These are phyloP conservation scores for Dentiscutata heterogama DNA, from an alignment of 371 early-diverging fungal species.

Conservation along the genomic window DNA sequence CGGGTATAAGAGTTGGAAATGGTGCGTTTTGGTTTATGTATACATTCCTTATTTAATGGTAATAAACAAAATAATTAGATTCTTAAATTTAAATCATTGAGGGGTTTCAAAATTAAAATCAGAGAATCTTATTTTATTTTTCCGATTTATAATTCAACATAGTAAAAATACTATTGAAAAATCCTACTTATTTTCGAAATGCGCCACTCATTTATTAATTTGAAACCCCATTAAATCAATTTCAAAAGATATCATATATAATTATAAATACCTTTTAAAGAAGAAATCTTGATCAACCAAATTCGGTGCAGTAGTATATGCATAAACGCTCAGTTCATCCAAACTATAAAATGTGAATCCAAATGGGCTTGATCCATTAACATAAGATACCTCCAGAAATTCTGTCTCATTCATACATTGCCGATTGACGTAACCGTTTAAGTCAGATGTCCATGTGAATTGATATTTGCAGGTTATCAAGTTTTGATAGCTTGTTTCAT, in stretches of 20 bases:
- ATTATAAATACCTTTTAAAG: neutral
- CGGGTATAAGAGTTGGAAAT: slow-evolving; percentile 8
- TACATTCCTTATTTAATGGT: neutral
- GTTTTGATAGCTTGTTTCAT: neutral
- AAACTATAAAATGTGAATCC: slow-evolving; percentile 1
- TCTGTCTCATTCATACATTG: neutral
- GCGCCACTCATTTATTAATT: no score
- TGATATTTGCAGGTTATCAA: neutral
- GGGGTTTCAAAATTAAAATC: no score
- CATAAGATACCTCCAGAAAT: neutral
- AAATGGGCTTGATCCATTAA: neutral
- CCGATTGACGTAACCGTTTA: slow-evolving; percentile 9
- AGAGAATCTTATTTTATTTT: no score
- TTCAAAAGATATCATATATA: no score
- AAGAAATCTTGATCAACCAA: neutral
- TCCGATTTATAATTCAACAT: no score
- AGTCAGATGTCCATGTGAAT: neutral
- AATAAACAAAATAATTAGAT: neutral
- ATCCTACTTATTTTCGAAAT: no score
- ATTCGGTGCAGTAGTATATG: neutral
- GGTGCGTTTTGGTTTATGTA: neutral
- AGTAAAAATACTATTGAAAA: no score
- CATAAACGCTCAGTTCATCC: neutral
- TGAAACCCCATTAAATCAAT: no score
- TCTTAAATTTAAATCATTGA: neutral